These are phyloP conservation scores for Powellomyces hirtus DNA, from an alignment of 192 early-diverging fungal species.

Conservation along the genomic window DNA sequence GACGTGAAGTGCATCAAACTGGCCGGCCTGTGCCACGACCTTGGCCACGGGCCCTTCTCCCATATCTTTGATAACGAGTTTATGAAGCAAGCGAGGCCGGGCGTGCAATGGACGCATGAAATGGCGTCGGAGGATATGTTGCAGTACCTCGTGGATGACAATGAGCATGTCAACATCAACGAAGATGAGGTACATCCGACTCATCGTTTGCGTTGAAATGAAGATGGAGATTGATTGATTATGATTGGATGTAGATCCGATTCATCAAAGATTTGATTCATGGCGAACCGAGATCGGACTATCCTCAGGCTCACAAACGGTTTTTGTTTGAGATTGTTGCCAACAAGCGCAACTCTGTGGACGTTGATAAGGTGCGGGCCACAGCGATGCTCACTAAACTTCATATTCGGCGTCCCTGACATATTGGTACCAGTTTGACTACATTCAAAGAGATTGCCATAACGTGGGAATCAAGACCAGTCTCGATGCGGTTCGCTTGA, in stretches of 20 bases:
- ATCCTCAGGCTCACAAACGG: constrained; percentile 37
- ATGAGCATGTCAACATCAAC: constrained; percentile 60
- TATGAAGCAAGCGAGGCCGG: constrained; percentile 60
- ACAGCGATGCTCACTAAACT: no score
- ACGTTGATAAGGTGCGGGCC: constrained; percentile 83
- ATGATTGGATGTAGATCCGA: constrained; percentile 5
- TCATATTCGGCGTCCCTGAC: no score
- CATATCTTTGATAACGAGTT: constrained; percentile 93
- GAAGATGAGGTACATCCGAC: constrained; percentile 20
- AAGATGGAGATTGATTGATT: no score
- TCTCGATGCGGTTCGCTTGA: constrained; percentile 63
- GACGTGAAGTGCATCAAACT: constrained; percentile 85
- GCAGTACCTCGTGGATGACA: constrained; percentile 70
- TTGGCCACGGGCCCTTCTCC: constrained; percentile 95
- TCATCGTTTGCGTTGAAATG: no score
- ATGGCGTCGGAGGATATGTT: constrained; percentile 83
- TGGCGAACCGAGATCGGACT: constrained; percentile 33
- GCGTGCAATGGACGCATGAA: constrained; percentile 46
- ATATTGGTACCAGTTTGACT: constrained; percentile 63
- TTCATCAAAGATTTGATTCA: constrained; percentile 54
- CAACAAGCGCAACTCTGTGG: constrained; percentile 90
- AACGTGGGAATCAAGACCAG: constrained; percentile 69
- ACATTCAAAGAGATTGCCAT: constrained; percentile 64
- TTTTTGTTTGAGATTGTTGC: constrained; percentile 97
- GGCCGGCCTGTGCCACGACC: constrained; percentile 92